Conservation (phyloP, 768 basidiomycete genomes). For the Dentipellis sp. region DNA sequence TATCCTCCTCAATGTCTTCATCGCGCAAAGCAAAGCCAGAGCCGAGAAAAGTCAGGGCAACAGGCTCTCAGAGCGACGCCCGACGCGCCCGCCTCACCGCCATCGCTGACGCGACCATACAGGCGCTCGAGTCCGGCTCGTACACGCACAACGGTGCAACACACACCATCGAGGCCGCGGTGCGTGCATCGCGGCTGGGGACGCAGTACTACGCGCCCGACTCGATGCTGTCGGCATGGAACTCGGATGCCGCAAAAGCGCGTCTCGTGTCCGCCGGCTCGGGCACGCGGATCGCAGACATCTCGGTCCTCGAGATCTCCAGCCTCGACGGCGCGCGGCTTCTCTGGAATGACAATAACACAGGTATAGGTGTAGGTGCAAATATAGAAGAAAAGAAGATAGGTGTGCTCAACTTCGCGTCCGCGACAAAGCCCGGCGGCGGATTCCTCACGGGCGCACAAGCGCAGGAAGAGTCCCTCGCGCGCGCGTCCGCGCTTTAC, state of each 20-base stretch:
- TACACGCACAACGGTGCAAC: slow-evolving; percentile 22
- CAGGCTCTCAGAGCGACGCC: no score
- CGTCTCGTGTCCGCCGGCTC: background rate
- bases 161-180: slow-evolving; percentile 17
- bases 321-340: slow-evolving; percentile 53
- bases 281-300: background rate
- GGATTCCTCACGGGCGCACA: slow-evolving; percentile 66
- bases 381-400: slow-evolving; percentile 21
- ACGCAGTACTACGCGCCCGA: slow-evolving; percentile 49
- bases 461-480: slow-evolving; percentile 77
- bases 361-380: no score
- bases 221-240: slow-evolving; percentile 39
- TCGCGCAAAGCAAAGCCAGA: no score
- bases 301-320: slow-evolving; percentile 51
- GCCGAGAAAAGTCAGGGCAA: no score
- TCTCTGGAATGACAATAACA: slow-evolving; percentile 16
- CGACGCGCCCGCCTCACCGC: background rate
- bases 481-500: slow-evolving; percentile 66
- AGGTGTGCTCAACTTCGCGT: slow-evolving; percentile 71
- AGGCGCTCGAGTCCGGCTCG: slow-evolving; percentile 37
- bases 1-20: no score
- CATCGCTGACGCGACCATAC: slow-evolving; percentile 44
- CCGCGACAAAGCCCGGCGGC: slow-evolving; percentile 66
- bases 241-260: slow-evolving; percentile 8
- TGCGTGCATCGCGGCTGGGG: slow-evolving; percentile 26